A percentile compares a stretch with the other conserved stretches of the same genome.
Conservation (phyloP, 192 early-diverging fungal species). For the Coemansia interrupta region DNA sequence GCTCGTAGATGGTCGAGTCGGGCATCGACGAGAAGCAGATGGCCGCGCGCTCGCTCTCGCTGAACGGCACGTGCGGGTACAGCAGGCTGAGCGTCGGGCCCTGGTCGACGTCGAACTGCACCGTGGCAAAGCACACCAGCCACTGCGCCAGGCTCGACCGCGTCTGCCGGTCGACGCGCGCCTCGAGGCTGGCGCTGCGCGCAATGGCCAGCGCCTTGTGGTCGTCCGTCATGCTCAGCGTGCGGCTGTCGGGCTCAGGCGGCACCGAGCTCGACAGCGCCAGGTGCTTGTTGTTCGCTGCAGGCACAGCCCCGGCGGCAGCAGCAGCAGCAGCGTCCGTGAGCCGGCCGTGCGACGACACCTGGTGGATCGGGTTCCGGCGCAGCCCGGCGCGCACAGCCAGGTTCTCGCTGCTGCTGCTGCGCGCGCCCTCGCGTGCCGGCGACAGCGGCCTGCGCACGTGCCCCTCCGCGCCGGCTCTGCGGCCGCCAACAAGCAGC, state of each 20-base stretch:
- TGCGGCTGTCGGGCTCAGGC: slow-evolving; percentile 31
- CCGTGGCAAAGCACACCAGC: slow-evolving; percentile 70
- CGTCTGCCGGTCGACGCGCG: slow-evolving; percentile 32
- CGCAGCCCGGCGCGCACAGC: slow-evolving; percentile 3
- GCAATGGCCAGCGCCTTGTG: slow-evolving; percentile 19
- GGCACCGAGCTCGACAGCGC: slow-evolving; percentile 7
- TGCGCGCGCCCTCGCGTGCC: slow-evolving; percentile 5
- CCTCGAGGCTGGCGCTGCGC: slow-evolving; percentile 49
- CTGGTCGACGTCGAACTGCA: slow-evolving; percentile 82
- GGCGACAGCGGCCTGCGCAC: slow-evolving; percentile 4
- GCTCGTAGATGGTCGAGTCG: slow-evolving; percentile 71
- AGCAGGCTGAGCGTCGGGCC: slow-evolving; percentile 69
- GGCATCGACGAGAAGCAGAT: slow-evolving; percentile 77
- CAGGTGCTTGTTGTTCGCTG: background rate
- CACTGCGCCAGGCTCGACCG: slow-evolving; percentile 46
- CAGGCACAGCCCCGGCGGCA: background rate
- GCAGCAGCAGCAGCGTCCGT: background rate
- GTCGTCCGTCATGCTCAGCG: slow-evolving; percentile 42
- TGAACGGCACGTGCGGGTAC: slow-evolving; percentile 69
- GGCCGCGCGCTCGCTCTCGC: slow-evolving; percentile 66
- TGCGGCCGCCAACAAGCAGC: slow-evolving; percentile 22
- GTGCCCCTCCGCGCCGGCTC: background rate
- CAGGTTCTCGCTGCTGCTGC: slow-evolving; percentile 8
- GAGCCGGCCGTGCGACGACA: slow-evolving; percentile 18
- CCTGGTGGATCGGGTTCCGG: slow-evolving; percentile 19